These are phyloP conservation scores for Vinca minor DNA, from an alignment of 257 asterid genomes.

Conservation along the genomic window DNA sequence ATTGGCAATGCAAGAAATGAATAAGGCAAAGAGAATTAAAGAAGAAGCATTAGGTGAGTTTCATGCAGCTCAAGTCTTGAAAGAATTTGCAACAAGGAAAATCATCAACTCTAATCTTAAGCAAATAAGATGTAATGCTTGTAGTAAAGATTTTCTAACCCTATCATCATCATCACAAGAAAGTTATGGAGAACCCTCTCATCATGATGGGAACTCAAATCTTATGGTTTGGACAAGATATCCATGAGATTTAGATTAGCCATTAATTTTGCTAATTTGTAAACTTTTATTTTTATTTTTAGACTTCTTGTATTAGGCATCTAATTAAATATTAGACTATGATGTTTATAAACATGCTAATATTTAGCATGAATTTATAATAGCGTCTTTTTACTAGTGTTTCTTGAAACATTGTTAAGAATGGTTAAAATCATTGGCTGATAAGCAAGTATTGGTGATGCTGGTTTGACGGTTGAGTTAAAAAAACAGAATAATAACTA, in stretches of 20 bases:
- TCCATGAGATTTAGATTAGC: neutral
- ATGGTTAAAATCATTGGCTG: no score
- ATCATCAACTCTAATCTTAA: conserved; percentile 12
- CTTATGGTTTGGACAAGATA: conserved; percentile 8
- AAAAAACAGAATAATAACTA: no score
- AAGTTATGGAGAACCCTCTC: conserved; percentile 11
- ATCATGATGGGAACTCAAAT: neutral
- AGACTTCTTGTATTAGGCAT: neutral
- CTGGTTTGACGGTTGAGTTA: no score
- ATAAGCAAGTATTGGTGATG: no score
- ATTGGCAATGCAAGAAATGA: conserved; percentile 32
- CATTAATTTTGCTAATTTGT: neutral
- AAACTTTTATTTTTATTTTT: neutral
- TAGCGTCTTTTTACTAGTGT: neutral
- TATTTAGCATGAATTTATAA: neutral
- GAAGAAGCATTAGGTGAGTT: conserved; percentile 23
- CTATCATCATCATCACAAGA: conserved; percentile 8
- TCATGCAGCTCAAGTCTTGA: conserved; percentile 16
- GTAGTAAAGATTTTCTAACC: conserved; percentile 19
- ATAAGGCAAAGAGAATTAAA: conserved; percentile 25
- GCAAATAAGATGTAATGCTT: conserved; percentile 25
- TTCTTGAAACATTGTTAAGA: neutral
- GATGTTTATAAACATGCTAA: neutral
- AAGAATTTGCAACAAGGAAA: conserved; percentile 18
- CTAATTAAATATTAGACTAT: neutral